Evolutionary conservation across 768 basidiomycete species (phyloP), one percentile per base, ranked within the genome.

Genomic region (Rhodosporidiobolus sp.): DNA sequence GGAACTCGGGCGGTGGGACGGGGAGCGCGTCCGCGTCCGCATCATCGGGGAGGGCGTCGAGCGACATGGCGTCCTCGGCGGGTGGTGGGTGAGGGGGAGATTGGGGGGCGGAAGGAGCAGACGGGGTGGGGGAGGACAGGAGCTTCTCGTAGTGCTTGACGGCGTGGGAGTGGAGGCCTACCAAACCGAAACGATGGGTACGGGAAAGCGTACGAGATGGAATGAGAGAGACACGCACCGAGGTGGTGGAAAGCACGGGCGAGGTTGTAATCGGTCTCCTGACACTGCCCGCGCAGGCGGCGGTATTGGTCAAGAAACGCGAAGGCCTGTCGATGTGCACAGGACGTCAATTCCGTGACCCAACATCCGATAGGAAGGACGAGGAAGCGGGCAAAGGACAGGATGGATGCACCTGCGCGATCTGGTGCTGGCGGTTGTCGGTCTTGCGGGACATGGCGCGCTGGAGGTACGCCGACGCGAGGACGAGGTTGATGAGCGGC

Each of bases 181-280:
- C 38, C 62, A 46, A 53, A 6, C 56, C 54, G 46, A 4, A 70
- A 65, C 59, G 68, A 45, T 57, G 26, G 46, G 28, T 28, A 52
- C 32, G 14, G 46, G 24, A 50, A 63, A 32, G 61, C 43, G 22
- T 53, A 28, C 20, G 52, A 58, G 7, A 45, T 20, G 20, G 7
- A 57, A 16, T 67, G 17, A 34, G 20, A 57, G 19, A 5, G 11
- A 1, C 20, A 77, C 85, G 65, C 72, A 92, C 93, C 91, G n/a
- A 96, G 83, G 70, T 94, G 90, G 79, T 98, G 95, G 79, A 96
- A 98, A 2, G 88, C 87, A 57, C 95, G 85, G 0, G 89, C 95
- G 78, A 94, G 91, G 80, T 99, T 99, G 80, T 86, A 97, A 69
- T 99, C 92, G 7, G 95, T 88, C 80, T 98, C 94, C 38, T 87